Evolutionary conservation across 768 basidiomycete genomes (phyloP).

Genomic region (Suillus tomentosus): DNA sequence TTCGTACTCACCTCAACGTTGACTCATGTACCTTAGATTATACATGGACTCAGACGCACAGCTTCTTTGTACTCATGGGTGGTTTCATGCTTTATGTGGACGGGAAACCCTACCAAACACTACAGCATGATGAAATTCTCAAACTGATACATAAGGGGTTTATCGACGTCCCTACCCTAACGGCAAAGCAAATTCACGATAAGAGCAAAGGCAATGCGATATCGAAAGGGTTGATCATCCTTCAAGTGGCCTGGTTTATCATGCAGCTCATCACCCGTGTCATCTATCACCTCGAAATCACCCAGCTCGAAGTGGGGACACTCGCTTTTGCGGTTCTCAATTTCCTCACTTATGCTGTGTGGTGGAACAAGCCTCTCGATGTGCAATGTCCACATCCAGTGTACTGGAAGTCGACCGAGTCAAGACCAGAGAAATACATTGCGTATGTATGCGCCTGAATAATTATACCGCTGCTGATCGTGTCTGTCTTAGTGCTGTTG

Average conservation of each 20-base stretch:
- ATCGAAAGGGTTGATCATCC: conserved; percentile 10
- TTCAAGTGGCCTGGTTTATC: conserved; percentile 40
- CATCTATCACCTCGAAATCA: conserved; percentile 26
- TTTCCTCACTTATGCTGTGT: conserved; percentile 32
- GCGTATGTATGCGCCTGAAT: not conserved
- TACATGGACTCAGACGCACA: conserved; percentile 10
- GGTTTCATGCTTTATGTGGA: conserved; percentile 21
- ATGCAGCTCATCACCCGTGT: conserved; percentile 31
- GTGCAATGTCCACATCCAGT: conserved; percentile 21
- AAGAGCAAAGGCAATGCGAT: conserved; percentile 37
- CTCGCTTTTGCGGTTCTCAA: conserved; percentile 36
- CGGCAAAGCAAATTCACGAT: conserved; percentile 23
- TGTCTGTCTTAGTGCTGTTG: not conserved
- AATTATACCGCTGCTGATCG: not conserved
- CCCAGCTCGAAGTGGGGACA: conserved; percentile 39
- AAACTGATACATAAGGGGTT: not conserved
- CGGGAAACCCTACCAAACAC: not conserved
- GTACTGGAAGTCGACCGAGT: not conserved
- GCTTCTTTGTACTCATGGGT: conserved; percentile 16
- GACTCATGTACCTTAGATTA: not conserved
- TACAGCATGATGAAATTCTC: not conserved
- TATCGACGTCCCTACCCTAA: conserved; percentile 9
- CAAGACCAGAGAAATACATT: too few relatives aligned
- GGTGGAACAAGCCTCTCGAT: conserved; percentile 44
- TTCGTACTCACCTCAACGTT: not conserved